These are phyloP conservation scores for Tetrahymena borealis DNA, from an alignment of 73 alveolate genomes.

Conservation along the genomic window DNA sequence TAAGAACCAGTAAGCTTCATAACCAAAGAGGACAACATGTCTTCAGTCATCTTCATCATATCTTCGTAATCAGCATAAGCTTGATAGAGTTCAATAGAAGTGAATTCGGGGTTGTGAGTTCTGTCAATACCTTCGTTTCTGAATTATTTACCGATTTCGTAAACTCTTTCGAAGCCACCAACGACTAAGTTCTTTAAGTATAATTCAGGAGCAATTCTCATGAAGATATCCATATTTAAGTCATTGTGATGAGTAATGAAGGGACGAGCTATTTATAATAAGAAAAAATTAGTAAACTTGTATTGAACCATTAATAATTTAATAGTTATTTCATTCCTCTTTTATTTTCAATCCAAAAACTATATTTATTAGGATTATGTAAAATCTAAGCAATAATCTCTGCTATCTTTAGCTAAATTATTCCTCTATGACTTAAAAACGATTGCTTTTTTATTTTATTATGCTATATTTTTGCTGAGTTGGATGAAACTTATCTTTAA, in stretches of 20 bases:
- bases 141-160: constrained; percentile 98
- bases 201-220: constrained; percentile 99
- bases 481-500: no score
- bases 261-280: constrained; percentile 87
- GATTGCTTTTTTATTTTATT: no score
- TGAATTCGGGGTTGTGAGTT: constrained; percentile 99
- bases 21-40: constrained; percentile 82
- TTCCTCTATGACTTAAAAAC: no score
- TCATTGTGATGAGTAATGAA: constrained; percentile 98
- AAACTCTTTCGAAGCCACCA: constrained; percentile 99
- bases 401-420: no score
- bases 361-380: no score
- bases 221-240: constrained; percentile 87
- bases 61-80: constrained; percentile 99
- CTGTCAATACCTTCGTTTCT: constrained; percentile 99
- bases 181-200: constrained; percentile 97
- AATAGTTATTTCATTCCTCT: no score
- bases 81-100: constrained; percentile 98
- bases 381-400: no score
- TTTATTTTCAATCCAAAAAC: no score
- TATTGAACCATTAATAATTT: neutral
- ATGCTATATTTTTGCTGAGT: no score
- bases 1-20: constrained; percentile 82
- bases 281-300: neutral
- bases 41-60: constrained; percentile 95